phyloP scores from a whole-genome alignment of 148 eudicot genomes.

The Cornus controversa region DNA sequence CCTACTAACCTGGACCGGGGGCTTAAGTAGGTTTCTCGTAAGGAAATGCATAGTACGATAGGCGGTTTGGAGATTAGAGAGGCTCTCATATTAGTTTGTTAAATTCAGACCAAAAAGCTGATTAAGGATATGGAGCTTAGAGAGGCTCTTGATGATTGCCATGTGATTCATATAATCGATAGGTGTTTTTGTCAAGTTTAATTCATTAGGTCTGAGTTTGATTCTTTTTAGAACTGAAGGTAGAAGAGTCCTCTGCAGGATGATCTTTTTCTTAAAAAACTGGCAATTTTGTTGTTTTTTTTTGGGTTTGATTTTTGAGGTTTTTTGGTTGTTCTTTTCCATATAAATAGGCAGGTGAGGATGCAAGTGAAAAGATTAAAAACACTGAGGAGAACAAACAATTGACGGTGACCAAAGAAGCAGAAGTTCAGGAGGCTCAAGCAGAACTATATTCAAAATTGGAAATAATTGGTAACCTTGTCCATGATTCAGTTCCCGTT shows the following conservation, averaged over 20 bases:
- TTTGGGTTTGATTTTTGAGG: background rate
- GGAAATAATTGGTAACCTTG: slow-evolving; percentile 73
- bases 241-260: background rate
- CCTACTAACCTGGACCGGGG: too few relatives aligned
- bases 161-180: too few relatives aligned
- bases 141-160: too few relatives aligned
- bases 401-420: slow-evolving; percentile 44
- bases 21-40: too few relatives aligned
- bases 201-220: background rate
- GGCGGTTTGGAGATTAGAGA: too few relatives aligned
- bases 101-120: too few relatives aligned
- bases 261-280: background rate
- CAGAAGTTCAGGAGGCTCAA: slow-evolving; percentile 69
- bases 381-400: slow-evolving; percentile 67
- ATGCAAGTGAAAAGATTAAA: slow-evolving; percentile 63
- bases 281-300: background rate
- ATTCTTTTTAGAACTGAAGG: background rate
- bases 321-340: too few relatives aligned
- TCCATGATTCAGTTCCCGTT: slow-evolving; percentile 90
- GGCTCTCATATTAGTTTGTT: too few relatives aligned
- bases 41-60: too few relatives aligned
- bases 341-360: slow-evolving; percentile 49
- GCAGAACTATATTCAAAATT: slow-evolving; percentile 54
- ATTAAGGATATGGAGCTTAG: too few relatives aligned
- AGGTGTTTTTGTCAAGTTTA: too few relatives aligned